These are phyloP conservation scores for Cicer pinnatifidum DNA, from an alignment of 306 rosid genomes.

Conservation along the genomic window DNA sequence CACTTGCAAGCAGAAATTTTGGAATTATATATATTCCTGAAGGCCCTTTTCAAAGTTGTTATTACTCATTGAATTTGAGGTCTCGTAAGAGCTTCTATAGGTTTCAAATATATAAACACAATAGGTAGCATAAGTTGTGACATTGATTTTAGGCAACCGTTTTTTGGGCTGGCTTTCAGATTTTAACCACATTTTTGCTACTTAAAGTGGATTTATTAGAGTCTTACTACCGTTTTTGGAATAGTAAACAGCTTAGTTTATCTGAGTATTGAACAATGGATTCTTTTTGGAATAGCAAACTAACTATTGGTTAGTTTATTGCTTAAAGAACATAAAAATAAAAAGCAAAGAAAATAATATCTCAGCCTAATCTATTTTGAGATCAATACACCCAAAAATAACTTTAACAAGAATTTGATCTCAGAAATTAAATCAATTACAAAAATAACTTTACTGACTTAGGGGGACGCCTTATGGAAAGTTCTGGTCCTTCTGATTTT, in stretches of 20 bases:
- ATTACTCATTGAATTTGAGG: conserved; percentile 31
- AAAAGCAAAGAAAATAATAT: too few relatives aligned
- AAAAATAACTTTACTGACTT: too few relatives aligned
- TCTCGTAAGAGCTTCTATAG: conserved; percentile 57
- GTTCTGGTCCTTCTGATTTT: not conserved
- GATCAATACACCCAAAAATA: too few relatives aligned
- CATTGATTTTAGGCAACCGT: conserved; percentile 53
- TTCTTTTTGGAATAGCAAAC: too few relatives aligned
- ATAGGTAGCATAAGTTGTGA: conserved; percentile 49
- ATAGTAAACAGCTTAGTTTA: not conserved
- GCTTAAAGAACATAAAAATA: too few relatives aligned
- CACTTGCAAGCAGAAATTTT: conserved; percentile 50
- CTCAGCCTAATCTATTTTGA: too few relatives aligned
- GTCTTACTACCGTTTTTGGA: conserved; percentile 58
- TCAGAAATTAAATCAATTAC: too few relatives aligned
- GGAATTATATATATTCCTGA: conserved; percentile 43
- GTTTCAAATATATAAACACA: conserved; percentile 40
- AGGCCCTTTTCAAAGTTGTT: conserved; percentile 41
- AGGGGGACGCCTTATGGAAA: not conserved
- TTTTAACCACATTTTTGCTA: conserved; percentile 48
- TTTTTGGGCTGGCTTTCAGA: conserved; percentile 47
- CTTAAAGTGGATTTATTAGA: conserved; percentile 45
- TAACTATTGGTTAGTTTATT: too few relatives aligned
- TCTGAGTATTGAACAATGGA: too few relatives aligned
- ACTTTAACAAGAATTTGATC: too few relatives aligned